phyloP scores from a whole-genome alignment of 2,329 filamentous ascomycete genomes.

The Diaporthe ampelina region DNA sequence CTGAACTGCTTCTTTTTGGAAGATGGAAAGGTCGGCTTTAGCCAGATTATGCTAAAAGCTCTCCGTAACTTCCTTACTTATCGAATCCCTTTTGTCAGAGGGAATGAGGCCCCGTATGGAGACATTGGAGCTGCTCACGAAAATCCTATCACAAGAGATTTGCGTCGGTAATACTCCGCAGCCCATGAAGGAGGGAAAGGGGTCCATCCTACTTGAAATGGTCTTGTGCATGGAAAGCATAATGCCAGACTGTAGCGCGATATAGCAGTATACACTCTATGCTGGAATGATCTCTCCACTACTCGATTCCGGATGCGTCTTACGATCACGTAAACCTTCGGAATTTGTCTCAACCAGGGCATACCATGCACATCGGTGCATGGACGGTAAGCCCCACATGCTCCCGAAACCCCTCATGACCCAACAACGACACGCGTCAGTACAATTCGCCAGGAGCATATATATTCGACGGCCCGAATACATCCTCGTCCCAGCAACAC shows the following conservation, averaged over 20 bases:
- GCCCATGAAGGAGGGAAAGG: too few species aligned
- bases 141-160: too few species aligned
- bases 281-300: background rate
- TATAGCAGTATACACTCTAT: background rate
- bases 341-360: too few species aligned
- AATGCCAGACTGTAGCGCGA: background rate
- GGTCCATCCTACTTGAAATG: too few species aligned
- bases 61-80: background rate
- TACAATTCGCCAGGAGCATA: too few species aligned
- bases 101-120: background rate
- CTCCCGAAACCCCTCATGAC: background rate
- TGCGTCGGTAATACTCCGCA: too few species aligned
- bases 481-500: too few species aligned
- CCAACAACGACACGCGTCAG: background rate
- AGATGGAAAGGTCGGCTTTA: background rate
- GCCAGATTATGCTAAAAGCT: background rate
- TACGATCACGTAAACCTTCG: too few species aligned
- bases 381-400: background rate
- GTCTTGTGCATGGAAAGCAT: too few species aligned
- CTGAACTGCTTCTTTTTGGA: background rate
- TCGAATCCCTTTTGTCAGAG: background rate
- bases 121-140: background rate
- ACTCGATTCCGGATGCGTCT: too few species aligned
- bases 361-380: too few species aligned
- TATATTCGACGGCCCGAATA: background rate